A percentile compares a stretch with the other conserved stretches of the same genome.
These are phyloP conservation scores for Phialophora chinensis DNA, from an alignment of 2,329 filamentous ascomycete genomes.

Conservation along the genomic window DNA sequence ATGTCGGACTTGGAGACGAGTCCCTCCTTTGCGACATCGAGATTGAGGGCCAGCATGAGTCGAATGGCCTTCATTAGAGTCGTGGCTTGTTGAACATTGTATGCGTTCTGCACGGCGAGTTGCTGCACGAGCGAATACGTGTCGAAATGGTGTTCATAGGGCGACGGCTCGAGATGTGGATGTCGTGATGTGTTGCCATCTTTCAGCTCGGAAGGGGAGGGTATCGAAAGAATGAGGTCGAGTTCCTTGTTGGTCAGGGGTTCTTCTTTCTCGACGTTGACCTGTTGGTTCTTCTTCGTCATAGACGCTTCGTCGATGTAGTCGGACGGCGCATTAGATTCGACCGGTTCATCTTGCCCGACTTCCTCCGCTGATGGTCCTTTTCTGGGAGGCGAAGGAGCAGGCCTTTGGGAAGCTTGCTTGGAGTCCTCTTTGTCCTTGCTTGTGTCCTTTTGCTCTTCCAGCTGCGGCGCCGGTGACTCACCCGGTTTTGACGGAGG, in stretches of 20 bases:
- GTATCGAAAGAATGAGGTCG: conserved; percentile 51
- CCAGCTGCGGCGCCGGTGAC: conserved; percentile 21
- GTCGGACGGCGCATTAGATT: conserved; percentile 31
- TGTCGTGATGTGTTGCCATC: conserved; percentile 35
- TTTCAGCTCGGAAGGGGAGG: conserved; percentile 44
- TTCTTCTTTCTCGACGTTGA: conserved; percentile 25
- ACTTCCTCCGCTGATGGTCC: conserved; percentile 23
- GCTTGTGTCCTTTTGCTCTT: neutral
- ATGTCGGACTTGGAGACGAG: conserved; percentile 90
- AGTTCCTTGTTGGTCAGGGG: conserved; percentile 41
- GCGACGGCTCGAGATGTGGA: conserved; percentile 66
- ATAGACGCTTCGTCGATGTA: conserved; percentile 30
- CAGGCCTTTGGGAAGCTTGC: conserved; percentile 12
- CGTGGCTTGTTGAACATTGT: conserved; percentile 74
- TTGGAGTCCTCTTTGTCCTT: conserved; percentile 27
- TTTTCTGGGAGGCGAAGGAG: conserved; percentile 18
- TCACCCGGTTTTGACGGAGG: conserved; percentile 45
- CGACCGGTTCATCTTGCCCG: conserved; percentile 35
- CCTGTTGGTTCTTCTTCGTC: conserved; percentile 17
- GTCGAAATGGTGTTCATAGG: conserved; percentile 95
- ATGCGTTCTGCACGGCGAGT: conserved; percentile 70
- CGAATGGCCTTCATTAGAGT: conserved; percentile 93
- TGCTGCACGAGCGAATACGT: conserved; percentile 87
- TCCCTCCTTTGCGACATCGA: conserved; percentile 78
- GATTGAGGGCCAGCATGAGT: conserved; percentile 74